A percentile compares a stretch with the other conserved stretches of the same genome.
Conservation (phyloP, 2,329 filamentous ascomycete genomes). For the Epichloe amarillans region DNA sequence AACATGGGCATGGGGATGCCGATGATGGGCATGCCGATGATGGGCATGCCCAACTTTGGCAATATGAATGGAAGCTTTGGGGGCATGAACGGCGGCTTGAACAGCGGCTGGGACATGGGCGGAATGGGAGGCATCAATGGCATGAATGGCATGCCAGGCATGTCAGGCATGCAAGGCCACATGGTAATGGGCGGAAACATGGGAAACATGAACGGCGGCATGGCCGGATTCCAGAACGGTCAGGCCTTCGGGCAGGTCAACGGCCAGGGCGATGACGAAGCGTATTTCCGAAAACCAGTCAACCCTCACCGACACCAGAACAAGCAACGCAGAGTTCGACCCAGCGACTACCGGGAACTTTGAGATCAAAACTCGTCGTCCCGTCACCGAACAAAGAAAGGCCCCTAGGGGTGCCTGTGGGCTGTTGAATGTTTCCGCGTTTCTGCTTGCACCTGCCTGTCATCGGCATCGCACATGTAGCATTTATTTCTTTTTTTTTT, state of each 20-base stretch:
- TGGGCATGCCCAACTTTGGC: slow-evolving; percentile 12
- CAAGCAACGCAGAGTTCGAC: slow-evolving; percentile 63
- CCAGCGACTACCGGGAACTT: slow-evolving; percentile 83
- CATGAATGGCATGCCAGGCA: slow-evolving; percentile 24
- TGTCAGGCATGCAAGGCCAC: slow-evolving; percentile 9
- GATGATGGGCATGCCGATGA: slow-evolving; percentile 18
- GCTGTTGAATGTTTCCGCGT: too few relatives aligned
- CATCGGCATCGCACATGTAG: not conserved
- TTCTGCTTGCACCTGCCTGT: too few relatives aligned
- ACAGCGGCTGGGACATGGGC: slow-evolving; percentile 10
- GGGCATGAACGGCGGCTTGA: slow-evolving; percentile 3
- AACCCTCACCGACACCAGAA: slow-evolving; percentile 87
- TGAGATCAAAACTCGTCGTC: slow-evolving; percentile 21
- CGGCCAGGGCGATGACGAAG: slow-evolving; percentile 60
- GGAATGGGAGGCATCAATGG: slow-evolving; percentile 2
- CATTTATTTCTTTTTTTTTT: not conserved
- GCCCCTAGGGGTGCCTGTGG: too few relatives aligned
- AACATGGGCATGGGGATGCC: slow-evolving; percentile 13
- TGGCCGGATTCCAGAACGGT: slow-evolving; percentile 21
- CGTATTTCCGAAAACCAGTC: slow-evolving; percentile 91
- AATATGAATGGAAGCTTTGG: slow-evolving; percentile 7
- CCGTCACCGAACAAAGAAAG: not conserved
- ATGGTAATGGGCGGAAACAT: slow-evolving; percentile 9
- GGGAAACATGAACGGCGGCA: slow-evolving; percentile 16
- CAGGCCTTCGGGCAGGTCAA: slow-evolving; percentile 32